A percentile compares a stretch with the other conserved stretches of the same genome.
These are phyloP conservation scores for Cyberlindnera xishuangbannaensis DNA, from an alignment of 805 yeast genomes.

Conservation along the genomic window DNA sequence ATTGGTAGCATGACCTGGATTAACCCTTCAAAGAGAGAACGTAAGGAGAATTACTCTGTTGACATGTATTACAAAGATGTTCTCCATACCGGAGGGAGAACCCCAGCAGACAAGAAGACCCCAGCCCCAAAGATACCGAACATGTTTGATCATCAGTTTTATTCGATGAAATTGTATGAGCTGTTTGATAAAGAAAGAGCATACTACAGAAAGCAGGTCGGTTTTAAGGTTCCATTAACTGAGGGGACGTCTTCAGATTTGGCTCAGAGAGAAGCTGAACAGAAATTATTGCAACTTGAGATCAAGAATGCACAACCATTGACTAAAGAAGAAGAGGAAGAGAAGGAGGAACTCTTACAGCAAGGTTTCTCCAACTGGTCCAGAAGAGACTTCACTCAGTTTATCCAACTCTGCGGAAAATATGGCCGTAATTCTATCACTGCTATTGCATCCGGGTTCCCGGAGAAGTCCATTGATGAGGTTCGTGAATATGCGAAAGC, in stretches of 20 bases:
- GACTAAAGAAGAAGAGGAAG: slow-evolving; percentile 72
- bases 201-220: slow-evolving; percentile 62
- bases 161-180: slow-evolving; percentile 68
- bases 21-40: slow-evolving; percentile 78
- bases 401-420: slow-evolving; percentile 66
- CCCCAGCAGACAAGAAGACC: slow-evolving; percentile 40
- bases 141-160: slow-evolving; percentile 87
- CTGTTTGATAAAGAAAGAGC: slow-evolving; percentile 78
- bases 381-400: slow-evolving; percentile 81
- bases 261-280: slow-evolving; percentile 36
- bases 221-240: slow-evolving; percentile 57
- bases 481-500: slow-evolving; percentile 68
- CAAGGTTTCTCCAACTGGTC: slow-evolving; percentile 82
- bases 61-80: slow-evolving; percentile 84
- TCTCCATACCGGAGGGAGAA: slow-evolving; percentile 63
- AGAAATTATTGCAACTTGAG: slow-evolving; percentile 58
- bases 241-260: slow-evolving; percentile 43
- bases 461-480: slow-evolving; percentile 73
- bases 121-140: slow-evolving; percentile 86
- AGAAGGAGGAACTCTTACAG: slow-evolving; percentile 50
- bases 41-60: slow-evolving; percentile 79
- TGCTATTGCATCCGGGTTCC: slow-evolving; percentile 68
- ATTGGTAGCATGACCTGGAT: slow-evolving; percentile 60
- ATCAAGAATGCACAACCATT: slow-evolving; percentile 73
- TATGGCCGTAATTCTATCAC: slow-evolving; percentile 73